phyloP scores from a whole-genome alignment of 768 basidiomycete genomes.

The Suillus hirtellus region DNA sequence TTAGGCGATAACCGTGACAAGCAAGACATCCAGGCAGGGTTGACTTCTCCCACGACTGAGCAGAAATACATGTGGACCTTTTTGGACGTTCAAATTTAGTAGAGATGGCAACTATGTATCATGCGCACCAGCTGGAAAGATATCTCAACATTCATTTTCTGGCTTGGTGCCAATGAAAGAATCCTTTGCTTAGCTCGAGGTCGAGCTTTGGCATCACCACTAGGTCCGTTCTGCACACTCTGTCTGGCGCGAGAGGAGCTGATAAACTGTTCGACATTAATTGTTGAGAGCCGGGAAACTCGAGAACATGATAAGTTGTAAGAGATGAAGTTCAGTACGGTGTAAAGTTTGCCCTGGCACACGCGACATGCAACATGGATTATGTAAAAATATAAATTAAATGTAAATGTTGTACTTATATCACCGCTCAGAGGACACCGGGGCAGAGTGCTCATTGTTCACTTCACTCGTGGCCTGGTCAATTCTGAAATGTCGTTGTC shows the following conservation, averaged over 20 bases:
- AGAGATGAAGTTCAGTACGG: too few relatives aligned
- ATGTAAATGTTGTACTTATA: too few relatives aligned
- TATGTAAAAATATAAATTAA: too few relatives aligned
- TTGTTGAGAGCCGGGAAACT: not conserved
- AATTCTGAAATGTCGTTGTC: too few relatives aligned
- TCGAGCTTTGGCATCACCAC: not conserved
- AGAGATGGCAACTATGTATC: not conserved
- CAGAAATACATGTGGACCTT: conserved; percentile 1
- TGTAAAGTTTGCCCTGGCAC: too few relatives aligned
- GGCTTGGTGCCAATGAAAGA: not conserved
- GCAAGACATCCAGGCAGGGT: not conserved
- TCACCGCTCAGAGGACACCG: too few relatives aligned
- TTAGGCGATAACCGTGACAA: conserved; percentile 9
- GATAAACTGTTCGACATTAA: not conserved
- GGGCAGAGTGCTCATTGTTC: too few relatives aligned
- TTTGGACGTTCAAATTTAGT: not conserved
- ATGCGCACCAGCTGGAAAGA: not conserved
- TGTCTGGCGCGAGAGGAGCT: not conserved
- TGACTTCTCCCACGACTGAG: conserved; percentile 7
- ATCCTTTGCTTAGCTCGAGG: not conserved
- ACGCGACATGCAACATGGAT: too few relatives aligned
- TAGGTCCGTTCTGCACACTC: not conserved
- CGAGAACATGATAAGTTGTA: not conserved
- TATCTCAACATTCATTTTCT: not conserved
- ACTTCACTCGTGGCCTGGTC: too few relatives aligned